Conservation (phyloP, 2,329 filamentous ascomycete species). For the Phialophora expanda region DNA sequence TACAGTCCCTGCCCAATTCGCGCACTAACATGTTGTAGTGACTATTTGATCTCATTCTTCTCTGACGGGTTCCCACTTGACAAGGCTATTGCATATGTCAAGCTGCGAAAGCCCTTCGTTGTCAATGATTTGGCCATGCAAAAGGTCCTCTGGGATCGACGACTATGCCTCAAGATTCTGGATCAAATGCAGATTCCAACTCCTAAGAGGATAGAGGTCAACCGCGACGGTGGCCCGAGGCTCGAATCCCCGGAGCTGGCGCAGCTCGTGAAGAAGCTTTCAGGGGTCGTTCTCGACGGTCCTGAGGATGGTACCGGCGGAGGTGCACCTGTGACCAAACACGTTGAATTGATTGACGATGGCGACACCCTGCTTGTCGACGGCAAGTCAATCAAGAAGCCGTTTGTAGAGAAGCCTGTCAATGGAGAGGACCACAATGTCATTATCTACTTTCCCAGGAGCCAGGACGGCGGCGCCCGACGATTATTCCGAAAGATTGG, state of each 20-base stretch:
- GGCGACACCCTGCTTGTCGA: constrained; percentile 88
- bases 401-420: constrained; percentile 98
- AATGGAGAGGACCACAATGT: constrained; percentile 99
- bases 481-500: constrained; percentile 96
- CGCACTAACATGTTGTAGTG: constrained; percentile 46
- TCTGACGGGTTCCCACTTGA: constrained; percentile 96
- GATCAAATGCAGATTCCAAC: constrained; percentile 90
- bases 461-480: constrained; percentile 75
- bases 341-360: constrained; percentile 85
- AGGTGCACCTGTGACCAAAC: constrained; percentile 62
- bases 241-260: constrained; percentile 79
- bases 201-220: constrained; percentile 86
- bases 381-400: constrained; percentile 79
- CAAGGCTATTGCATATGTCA: constrained; percentile 95
- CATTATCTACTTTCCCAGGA: constrained; percentile 90
- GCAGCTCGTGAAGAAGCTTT: constrained; percentile 78
- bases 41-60: constrained; percentile 98
- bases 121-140: constrained; percentile 99
- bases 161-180: constrained; percentile 83
- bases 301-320: constrained; percentile 70
- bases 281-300: constrained; percentile 75
- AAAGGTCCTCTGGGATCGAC: constrained; percentile 92
- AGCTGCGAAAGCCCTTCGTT: constrained; percentile 91
- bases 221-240: constrained; percentile 84
- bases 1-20: constrained; percentile 8